phyloP scores from a whole-genome alignment of 768 basidiomycete species.

The Calvatia gigantea region DNA sequence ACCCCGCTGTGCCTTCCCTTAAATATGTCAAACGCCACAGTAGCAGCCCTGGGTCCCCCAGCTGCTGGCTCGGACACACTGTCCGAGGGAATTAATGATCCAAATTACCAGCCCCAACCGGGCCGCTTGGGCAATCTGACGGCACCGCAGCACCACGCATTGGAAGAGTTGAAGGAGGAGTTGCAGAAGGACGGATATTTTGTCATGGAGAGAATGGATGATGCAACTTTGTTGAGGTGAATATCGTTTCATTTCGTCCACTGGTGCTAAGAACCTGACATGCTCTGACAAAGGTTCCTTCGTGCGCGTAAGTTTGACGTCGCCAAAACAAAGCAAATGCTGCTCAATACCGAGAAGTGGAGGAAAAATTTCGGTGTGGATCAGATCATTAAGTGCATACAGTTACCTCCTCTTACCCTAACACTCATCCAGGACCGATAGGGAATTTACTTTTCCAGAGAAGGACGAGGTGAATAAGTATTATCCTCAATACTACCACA shows the following conservation, averaged over 20 bases:
- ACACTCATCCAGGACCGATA: neutral
- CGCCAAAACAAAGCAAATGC: slow-evolving; percentile 77
- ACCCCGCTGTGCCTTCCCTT: too few species aligned
- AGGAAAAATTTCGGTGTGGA: slow-evolving; percentile 81
- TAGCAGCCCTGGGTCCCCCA: slow-evolving; percentile 21
- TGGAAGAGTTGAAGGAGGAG: slow-evolving; percentile 67
- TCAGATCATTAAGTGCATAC: slow-evolving; percentile 60
- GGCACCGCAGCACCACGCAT: slow-evolving; percentile 55
- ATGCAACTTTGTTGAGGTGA: slow-evolving; percentile 65
- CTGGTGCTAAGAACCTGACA: too few species aligned
- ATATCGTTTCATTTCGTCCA: slow-evolving; percentile 15
- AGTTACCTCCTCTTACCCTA: neutral
- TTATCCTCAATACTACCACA: slow-evolving; percentile 96
- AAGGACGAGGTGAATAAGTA: slow-evolving; percentile 81
- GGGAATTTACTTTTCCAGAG: slow-evolving; percentile 76
- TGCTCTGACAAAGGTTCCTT: too few species aligned
- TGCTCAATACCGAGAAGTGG: slow-evolving; percentile 82
- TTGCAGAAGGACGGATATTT: slow-evolving; percentile 60
- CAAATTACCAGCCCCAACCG: slow-evolving; percentile 62
- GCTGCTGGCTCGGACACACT: slow-evolving; percentile 51
- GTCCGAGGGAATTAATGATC: slow-evolving; percentile 58
- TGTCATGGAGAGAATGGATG: slow-evolving; percentile 64
- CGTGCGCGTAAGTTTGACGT: slow-evolving; percentile 93
- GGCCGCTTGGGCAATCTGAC: slow-evolving; percentile 82
- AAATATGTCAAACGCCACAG: neutral